Evolutionary conservation across 441 rosid species (phyloP).

Genomic region (Daphne laureola): DNA sequence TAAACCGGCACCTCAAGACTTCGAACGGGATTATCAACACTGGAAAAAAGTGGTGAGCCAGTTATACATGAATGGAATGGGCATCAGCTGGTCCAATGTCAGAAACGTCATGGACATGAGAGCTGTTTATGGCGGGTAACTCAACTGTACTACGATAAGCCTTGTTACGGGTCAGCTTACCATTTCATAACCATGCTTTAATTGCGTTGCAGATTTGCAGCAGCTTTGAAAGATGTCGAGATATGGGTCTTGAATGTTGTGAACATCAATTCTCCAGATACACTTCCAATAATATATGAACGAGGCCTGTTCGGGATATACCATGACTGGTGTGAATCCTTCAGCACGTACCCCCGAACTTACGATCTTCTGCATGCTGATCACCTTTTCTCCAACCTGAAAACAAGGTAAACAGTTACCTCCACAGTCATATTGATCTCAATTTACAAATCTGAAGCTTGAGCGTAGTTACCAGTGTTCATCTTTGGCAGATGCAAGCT

Average conservation of each 20-base stretch:
- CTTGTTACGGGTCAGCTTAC: not conserved
- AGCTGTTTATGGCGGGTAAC: constrained; percentile 91
- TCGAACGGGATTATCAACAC: constrained; percentile 58
- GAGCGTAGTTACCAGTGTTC: not conserved
- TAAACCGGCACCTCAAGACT: constrained; percentile 78
- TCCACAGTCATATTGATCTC: not conserved
- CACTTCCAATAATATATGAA: constrained; percentile 85
- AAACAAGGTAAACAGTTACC: constrained; percentile 34
- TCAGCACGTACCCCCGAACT: constrained; percentile 80
- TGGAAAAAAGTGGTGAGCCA: constrained; percentile 71
- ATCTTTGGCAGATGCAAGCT: constrained; percentile 59
- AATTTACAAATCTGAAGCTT: not conserved
- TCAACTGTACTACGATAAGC: not conserved
- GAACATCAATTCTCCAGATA: constrained; percentile 72
- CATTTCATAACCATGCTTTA: not conserved
- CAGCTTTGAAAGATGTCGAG: constrained; percentile 66
- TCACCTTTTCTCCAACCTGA: constrained; percentile 87
- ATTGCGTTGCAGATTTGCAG: constrained; percentile 59
- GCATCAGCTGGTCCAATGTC: constrained; percentile 76
- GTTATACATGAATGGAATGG: constrained; percentile 67
- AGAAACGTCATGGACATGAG: constrained; percentile 93
- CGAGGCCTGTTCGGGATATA: constrained; percentile 87
- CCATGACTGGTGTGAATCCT: constrained; percentile 96
- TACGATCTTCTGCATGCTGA: constrained; percentile 92
- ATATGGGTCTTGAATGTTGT: constrained; percentile 89